Base-by-base conservation (phyloP, 345 rosid species). In the Excoecaria cochinchinensis region DNA sequence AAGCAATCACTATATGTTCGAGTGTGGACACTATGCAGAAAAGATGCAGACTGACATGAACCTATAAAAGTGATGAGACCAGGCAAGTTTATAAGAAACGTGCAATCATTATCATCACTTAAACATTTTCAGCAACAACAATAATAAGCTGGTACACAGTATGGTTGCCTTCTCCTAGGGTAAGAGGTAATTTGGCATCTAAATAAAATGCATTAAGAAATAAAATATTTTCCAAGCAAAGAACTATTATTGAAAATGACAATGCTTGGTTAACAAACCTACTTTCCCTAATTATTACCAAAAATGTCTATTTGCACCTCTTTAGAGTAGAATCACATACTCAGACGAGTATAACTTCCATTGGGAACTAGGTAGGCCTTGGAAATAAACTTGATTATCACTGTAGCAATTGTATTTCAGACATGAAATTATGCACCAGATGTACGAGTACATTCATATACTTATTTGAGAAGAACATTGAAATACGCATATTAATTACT, bases 1-100 rank as follows among this genome's bases (percentile, higher is more conserved):
- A 95, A 92, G 87, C 89, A 92, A 84, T 95, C 94, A 67, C 86
- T 87, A 63, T 88, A 95, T 38, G 97, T 92, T 60, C 85, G 88
- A 78, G 90, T 83, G 38, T 46, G 77, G 36, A 74, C 50, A 77
- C 67, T 75, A 65, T 44, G 77, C 21, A 61, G 61, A 25, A 74
- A 53, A 61, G 85, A 71, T 74, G 56, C 71, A 25, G 67, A 70
- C 57, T 64, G 67, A 60, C 57, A 68, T 25, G 83, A 77, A 79
- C 80, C 94, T 90, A 86, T 47, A 74, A 51, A 82, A 71, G 61
- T 8, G 31, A 46, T 12, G 16, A 60, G 47, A 21, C 5, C 1
- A 58, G 50, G 19, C 44, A 50, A 60, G 15, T 22, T 17, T 21
- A 50, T 47, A 50, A 57, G 46, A 39, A 21, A 25, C 9, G 17